A percentile compares a stretch with the other conserved stretches of the same genome.
Conservation (phyloP, 192 early-diverging fungal species). For the Coemansia sp. region DNA sequence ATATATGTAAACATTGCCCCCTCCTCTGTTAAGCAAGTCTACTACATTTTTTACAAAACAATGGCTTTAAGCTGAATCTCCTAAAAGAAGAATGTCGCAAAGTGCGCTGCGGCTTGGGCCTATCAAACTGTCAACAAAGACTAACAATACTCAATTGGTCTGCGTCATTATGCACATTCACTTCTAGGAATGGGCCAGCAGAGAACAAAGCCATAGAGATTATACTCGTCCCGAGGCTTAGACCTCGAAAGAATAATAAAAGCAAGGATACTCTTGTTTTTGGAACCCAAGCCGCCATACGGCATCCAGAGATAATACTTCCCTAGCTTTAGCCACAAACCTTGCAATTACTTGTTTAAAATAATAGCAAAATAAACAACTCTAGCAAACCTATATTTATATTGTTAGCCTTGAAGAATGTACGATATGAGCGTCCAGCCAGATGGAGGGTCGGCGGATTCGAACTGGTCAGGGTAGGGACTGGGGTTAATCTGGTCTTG, state of each 20-base stretch:
- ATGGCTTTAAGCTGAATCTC: neutral
- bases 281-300: neutral
- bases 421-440: slow-evolving; percentile 51
- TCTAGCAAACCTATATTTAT: neutral
- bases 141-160: neutral
- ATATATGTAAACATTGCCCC: neutral
- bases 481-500: slow-evolving; percentile 43
- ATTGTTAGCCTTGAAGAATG: slow-evolving; percentile 22
- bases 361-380: slow-evolving; percentile 10
- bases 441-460: slow-evolving; percentile 37
- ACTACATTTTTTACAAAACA: neutral
- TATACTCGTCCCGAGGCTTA: neutral
- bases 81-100: neutral
- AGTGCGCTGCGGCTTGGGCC: neutral
- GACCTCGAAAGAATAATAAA: neutral
- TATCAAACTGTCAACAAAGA: neutral
- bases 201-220: neutral
- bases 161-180: slow-evolving; percentile 8
- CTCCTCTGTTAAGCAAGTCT: neutral
- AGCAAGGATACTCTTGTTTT: neutral
- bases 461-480: slow-evolving; percentile 39
- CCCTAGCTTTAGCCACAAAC: too few relatives aligned
- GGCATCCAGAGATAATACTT: slow-evolving; percentile 4
- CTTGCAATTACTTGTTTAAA: neutral
- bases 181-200: neutral